Conservation (phyloP, 345 rosid species). For the Populus davidiana region DNA sequence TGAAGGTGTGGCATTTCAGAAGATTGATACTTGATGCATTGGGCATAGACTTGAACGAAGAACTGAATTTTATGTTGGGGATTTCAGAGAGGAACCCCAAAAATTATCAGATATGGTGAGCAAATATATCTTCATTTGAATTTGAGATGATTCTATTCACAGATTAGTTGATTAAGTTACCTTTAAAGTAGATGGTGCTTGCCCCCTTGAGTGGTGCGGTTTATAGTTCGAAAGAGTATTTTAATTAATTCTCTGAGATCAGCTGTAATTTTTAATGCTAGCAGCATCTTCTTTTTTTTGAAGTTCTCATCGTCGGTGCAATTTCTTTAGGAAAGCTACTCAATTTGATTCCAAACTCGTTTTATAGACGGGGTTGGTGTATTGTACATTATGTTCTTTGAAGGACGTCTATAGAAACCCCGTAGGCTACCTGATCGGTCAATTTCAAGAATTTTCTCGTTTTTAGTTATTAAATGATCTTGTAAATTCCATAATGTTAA, state of each 20-base stretch:
- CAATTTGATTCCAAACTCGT: not conserved
- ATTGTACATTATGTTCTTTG: not conserved
- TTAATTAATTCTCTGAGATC: not conserved
- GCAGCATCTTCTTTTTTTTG: no score
- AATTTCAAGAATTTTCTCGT: not conserved
- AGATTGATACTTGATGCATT: slow-evolving; percentile 60
- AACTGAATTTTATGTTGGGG: slow-evolving; percentile 51
- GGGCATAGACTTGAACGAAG: slow-evolving; percentile 41
- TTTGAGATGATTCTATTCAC: not conserved
- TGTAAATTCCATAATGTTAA: not conserved
- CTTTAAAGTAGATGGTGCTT: not conserved
- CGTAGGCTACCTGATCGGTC: not conserved
- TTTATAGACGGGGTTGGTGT: not conserved
- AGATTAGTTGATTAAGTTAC: not conserved
- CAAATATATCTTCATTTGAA: not conserved
- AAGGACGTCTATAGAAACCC: not conserved
- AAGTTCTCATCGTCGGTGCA: not conserved
- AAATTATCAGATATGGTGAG: slow-evolving; percentile 90
- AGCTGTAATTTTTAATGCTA: not conserved
- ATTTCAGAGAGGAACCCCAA: slow-evolving; percentile 69
- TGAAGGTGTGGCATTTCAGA: slow-evolving; percentile 96
- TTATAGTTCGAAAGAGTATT: not conserved
- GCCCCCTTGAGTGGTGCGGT: not conserved
- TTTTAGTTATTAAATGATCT: not conserved
- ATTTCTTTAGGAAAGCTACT: not conserved